These are phyloP conservation scores for Solanum clarkiae DNA, from an alignment of 257 asterid genomes.

Conservation along the genomic window DNA sequence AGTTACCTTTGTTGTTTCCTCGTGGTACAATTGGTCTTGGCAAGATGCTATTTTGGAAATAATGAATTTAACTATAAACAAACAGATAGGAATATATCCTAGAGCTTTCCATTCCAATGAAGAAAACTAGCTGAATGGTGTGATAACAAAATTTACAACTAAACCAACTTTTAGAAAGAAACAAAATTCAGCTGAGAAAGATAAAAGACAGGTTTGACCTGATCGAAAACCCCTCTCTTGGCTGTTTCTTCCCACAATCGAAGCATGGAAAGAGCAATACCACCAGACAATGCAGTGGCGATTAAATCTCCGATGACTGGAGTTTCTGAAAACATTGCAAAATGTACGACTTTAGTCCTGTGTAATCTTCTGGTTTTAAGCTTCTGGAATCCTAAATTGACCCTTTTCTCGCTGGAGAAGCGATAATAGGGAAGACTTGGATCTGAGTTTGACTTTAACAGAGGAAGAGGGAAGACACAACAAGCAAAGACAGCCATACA, in stretches of 20 bases:
- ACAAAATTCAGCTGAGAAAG: not conserved
- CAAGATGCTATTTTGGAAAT: not conserved
- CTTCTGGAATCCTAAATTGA: not conserved
- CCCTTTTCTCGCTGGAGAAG: not conserved
- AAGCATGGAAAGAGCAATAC: conserved; percentile 18
- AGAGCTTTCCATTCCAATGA: not conserved
- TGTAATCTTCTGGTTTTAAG: not conserved
- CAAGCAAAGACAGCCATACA: not conserved
- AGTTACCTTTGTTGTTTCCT: not conserved
- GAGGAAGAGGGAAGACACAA: not conserved
- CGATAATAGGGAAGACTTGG: not conserved
- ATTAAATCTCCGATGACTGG: conserved; percentile 18
- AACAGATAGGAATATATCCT: not conserved
- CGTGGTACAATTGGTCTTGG: not conserved
- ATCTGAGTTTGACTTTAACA: not conserved
- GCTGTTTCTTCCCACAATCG: conserved; percentile 32
- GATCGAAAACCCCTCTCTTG: conserved; percentile 21
- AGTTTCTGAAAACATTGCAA: conserved; percentile 15
- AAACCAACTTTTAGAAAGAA: not conserved
- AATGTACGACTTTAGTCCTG: not conserved
- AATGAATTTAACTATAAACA: not conserved
- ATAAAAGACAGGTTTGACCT: conserved; percentile 6
- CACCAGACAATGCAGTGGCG: conserved; percentile 21
- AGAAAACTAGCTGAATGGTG: not conserved
- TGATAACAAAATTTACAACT: not conserved